Evolutionary conservation across 805 yeast genomes (phyloP), one percentile per base, ranked within the genome.

Genomic region (Yarrowia divulgata): DNA sequence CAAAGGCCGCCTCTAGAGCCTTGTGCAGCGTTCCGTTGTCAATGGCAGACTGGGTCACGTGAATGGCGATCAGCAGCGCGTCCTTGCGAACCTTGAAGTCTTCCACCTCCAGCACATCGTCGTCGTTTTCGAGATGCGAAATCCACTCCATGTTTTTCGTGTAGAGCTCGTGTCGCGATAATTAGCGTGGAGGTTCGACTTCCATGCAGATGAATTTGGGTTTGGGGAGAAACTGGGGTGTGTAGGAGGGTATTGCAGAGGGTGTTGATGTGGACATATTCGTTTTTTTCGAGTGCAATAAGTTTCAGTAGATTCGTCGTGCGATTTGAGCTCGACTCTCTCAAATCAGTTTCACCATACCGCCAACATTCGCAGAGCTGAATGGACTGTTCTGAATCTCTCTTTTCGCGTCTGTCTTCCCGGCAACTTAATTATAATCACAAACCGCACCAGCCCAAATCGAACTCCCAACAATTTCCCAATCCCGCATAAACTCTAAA

Each of bases 1-100:
- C 87, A 67, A 83, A 80, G 8, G 90, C 80, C 1, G 90, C 83
- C 14, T 81, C 81, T 18, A 93, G 73, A 12, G 80, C 77, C n/a
- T 69, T 55, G 10, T 71, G 63, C 1, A 74, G 70, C 12, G 70
- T 55, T 39, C 72, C 69, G 13, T 69, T 68, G n/a, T 67, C 57
- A n/a, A 48, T 48, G 8, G 43, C 68, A 19, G 60, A 72, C 18
- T 72, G 70, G 0, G 81, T 75, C 8, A 75, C 78, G 50, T 80
- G 81, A 54, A 80, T 74, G 13, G 75, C 74, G 71, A 75, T 80
- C 18, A 80, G 71, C 40, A 79, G 69, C 10, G 82, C 80, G 63
- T 78, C 81, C 50, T 75, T 75, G 43, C 71, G 71, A 23, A 72
- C 74, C 37, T 68, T 57, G 72, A 42, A 67, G 63, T 73, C 75